Conservation (phyloP, 257 asterid genomes). For the Plantago major region DNA sequence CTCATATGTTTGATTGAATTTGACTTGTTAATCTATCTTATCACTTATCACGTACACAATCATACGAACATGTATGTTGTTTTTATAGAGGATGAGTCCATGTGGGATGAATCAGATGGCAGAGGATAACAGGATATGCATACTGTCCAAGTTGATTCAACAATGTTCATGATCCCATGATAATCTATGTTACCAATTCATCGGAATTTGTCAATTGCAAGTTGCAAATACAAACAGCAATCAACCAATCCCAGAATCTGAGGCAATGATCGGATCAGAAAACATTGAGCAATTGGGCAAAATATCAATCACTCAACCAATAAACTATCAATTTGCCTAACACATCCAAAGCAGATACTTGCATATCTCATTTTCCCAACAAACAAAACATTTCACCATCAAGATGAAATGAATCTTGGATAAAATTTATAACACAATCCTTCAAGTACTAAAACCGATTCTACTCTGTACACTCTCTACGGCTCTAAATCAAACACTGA, state of each 20-base stretch:
- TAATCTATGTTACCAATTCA: slow-evolving; percentile 3
- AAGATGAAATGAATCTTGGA: slow-evolving; percentile 8
- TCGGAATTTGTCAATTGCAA: slow-evolving; percentile 8
- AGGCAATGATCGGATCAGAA: slow-evolving; percentile 8
- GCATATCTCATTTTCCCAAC: slow-evolving; percentile 29
- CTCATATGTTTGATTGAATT: too few species aligned
- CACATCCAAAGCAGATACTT: slow-evolving; percentile 10
- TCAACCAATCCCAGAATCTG: slow-evolving; percentile 13
- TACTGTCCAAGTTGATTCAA: too few species aligned
- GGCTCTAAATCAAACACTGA: slow-evolving; percentile 15
- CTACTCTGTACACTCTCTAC: slow-evolving; percentile 22
- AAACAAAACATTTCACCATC: background rate
- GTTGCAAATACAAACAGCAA: slow-evolving; percentile 13
- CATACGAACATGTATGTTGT: too few species aligned
- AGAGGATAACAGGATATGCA: too few species aligned
- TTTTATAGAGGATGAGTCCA: too few species aligned
- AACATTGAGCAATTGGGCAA: slow-evolving; percentile 18
- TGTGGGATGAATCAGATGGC: too few species aligned
- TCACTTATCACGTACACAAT: too few species aligned
- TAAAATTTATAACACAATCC: slow-evolving; percentile 5
- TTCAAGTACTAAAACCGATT: background rate
- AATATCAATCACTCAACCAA: slow-evolving; percentile 20
- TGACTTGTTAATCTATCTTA: too few species aligned
- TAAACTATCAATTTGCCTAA: slow-evolving; percentile 9
- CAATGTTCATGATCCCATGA: background rate